Base-by-base conservation (phyloP, 192 early-diverging fungal species). In the Coemansia sp. region DNA sequence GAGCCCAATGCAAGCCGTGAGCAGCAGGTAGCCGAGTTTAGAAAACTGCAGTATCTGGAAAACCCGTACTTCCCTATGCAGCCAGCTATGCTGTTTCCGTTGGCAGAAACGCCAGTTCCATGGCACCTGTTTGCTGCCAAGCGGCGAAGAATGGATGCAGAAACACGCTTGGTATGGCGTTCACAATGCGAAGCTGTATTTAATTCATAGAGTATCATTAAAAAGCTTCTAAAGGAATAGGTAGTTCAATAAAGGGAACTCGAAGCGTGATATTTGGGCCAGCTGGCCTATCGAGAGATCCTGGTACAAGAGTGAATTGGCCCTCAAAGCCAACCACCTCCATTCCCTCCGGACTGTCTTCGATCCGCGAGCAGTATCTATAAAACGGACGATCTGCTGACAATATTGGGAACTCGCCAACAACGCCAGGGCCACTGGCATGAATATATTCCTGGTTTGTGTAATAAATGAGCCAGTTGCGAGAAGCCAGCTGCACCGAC, bases 51-150 rank as follows among this genome's bases (percentile, higher is more conserved):
- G 57, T 69, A 69, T 28, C 31, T 78, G 43, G 64, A 78, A 21
- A 78, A 78, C 47, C 74, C 74, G 3, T 68, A 75, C 48, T 68
- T 59, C 35, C 72, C 72, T 12, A 60, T 61, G 48, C 65, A 61
- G 35, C 72, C 72, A 13, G 52, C 72, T 16, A 59, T 75, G 35
- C 8, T 75, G 23, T 47, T 61, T 14, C 65, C 65, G n/a, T n/a
- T 75, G 30, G 65, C 65, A 5, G 57, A 75, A 14, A 75, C 72
- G 16, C 59, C 65, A 0, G 43, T 75, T 33, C 38, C 61, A 14
- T 78, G 74, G 74, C 35, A 30, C 14, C 18, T 60, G 21, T 78
- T 78, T 70, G 59, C 55, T 9, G 74, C 51, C 10, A 70, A 71
- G 46, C 59, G 68, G 3, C 68, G 57, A 11, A 53, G 74, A 18